Evolutionary conservation across 441 rosid genomes (phyloP).

Genomic region (Macaranga tanarius): DNA sequence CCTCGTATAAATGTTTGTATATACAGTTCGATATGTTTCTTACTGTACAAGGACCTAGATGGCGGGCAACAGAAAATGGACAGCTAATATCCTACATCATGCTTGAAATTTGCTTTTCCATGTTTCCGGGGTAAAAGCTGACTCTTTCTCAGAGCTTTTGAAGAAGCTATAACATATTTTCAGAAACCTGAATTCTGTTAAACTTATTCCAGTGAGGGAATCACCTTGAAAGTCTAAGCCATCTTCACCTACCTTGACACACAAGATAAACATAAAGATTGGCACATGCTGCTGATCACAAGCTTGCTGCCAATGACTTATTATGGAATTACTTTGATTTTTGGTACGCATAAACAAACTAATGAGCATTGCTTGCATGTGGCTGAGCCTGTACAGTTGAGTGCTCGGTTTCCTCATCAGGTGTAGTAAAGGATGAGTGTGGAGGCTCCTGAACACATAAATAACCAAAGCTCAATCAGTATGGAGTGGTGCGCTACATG

Average conservation of each 20-base stretch:
- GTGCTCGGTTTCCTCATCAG: conserved; percentile 64
- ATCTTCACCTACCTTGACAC: conserved; percentile 3
- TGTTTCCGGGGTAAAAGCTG: background rate
- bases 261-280: background rate
- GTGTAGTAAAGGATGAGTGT: conserved; percentile 33
- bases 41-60: conserved; percentile 6
- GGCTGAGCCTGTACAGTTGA: conserved; percentile 35
- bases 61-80: conserved; percentile 12
- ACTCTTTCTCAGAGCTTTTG: background rate
- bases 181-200: background rate
- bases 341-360: background rate
- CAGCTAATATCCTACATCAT: background rate
- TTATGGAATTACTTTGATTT: background rate
- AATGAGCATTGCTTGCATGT: conserved; percentile 37
- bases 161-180: background rate
- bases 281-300: conserved; percentile 11
- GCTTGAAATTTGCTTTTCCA: background rate
- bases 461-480: background rate
- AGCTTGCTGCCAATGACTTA: conserved; percentile 1
- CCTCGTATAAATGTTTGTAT: conserved; percentile 19
- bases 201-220: background rate
- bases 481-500: background rate
- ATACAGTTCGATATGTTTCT: conserved; percentile 4
- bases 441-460: conserved; percentile 35
- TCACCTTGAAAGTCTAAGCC: background rate